These are phyloP conservation scores for Hemileccinum impolitum DNA, from an alignment of 768 basidiomycete genomes.

Conservation along the genomic window DNA sequence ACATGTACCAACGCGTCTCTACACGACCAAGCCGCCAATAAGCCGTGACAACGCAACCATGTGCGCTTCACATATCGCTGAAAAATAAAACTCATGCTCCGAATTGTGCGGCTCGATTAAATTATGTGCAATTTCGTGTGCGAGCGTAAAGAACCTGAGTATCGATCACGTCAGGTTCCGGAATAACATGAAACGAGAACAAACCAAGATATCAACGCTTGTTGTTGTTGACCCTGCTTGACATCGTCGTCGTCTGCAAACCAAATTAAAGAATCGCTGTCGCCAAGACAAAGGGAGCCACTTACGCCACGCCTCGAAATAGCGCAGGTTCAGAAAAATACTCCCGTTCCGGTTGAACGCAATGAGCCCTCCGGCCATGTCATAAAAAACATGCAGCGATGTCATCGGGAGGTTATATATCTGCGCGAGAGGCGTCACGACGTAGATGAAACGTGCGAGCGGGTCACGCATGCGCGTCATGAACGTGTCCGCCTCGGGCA, in stretches of 20 bases:
- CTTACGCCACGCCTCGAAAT: slow-evolving; percentile 85
- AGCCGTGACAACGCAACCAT: slow-evolving; percentile 40
- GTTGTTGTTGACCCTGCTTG: slow-evolving; percentile 42
- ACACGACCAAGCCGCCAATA: too few relatives aligned
- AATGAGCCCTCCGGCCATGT: slow-evolving; percentile 73
- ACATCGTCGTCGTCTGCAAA: slow-evolving; percentile 69
- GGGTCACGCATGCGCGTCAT: slow-evolving; percentile 51
- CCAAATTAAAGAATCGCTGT: neutral
- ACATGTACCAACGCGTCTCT: too few relatives aligned
- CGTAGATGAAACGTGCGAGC: slow-evolving; percentile 68
- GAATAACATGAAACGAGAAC: slow-evolving; percentile 16
- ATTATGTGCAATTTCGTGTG: slow-evolving; percentile 94
- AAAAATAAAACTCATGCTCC: slow-evolving; percentile 94
- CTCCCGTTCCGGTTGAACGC: slow-evolving; percentile 92
- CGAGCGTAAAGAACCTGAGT: slow-evolving; percentile 81
- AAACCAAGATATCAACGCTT: slow-evolving; percentile 82
- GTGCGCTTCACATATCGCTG: slow-evolving; percentile 78
- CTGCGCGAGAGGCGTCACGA: slow-evolving; percentile 60
- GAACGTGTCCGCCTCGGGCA: slow-evolving; percentile 47
- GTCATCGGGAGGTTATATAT: slow-evolving; percentile 73
- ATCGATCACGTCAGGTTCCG: neutral
- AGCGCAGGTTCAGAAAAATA: slow-evolving; percentile 85
- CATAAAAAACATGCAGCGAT: slow-evolving; percentile 85
- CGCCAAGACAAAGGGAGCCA: slow-evolving; percentile 14
- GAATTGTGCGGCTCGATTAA: slow-evolving; percentile 83